These are phyloP conservation scores for Trichoderma semiorbis DNA, from an alignment of 2,329 filamentous ascomycete genomes.

Conservation along the genomic window DNA sequence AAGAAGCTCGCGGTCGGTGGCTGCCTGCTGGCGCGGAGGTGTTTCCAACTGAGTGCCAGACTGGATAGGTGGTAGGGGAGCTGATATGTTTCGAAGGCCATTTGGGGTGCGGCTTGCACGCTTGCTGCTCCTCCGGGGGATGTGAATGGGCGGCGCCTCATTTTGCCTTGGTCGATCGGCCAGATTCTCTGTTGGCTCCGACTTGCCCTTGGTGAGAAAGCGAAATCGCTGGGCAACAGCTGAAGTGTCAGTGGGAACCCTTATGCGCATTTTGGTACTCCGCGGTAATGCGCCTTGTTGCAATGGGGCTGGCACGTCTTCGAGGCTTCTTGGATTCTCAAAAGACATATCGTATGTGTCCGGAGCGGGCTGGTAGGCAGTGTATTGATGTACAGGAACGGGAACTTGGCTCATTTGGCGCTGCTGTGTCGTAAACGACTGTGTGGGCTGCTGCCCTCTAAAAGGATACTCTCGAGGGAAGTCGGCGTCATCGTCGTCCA, in stretches of 20 bases:
- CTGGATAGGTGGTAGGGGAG: slow-evolving; percentile 9
- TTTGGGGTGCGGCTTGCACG: slow-evolving; percentile 28
- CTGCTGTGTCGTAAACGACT: slow-evolving; percentile 19
- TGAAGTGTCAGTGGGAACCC: slow-evolving; percentile 20
- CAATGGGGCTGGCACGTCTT: neutral
- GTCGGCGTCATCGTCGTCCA: slow-evolving; percentile 47
- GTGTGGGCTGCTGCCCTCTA: slow-evolving; percentile 20
- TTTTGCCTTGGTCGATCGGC: slow-evolving; percentile 55
- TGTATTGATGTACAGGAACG: neutral
- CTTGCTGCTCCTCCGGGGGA: slow-evolving; percentile 51
- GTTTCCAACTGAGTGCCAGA: slow-evolving; percentile 35
- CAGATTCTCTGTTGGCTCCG: slow-evolving; percentile 28
- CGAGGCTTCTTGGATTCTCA: neutral
- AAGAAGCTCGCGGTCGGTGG: slow-evolving; percentile 35
- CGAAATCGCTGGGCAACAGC: slow-evolving; percentile 37
- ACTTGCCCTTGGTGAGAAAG: slow-evolving; percentile 35
- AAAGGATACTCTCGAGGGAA: slow-evolving; percentile 32
- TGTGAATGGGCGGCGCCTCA: slow-evolving; percentile 55
- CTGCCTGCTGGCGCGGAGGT: slow-evolving; percentile 24
- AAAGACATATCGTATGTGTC: neutral
- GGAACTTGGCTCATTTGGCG: slow-evolving; percentile 10
- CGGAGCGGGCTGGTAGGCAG: slow-evolving; percentile 21
- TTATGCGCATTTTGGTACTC: slow-evolving; percentile 2
- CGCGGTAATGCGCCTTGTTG: slow-evolving; percentile 1
- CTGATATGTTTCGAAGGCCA: slow-evolving; percentile 17